Evolutionary conservation across 176 grass and related monocot genomes (phyloP), one percentile per base, ranked within the genome.

Genomic region (Oropetium thomaeum): DNA sequence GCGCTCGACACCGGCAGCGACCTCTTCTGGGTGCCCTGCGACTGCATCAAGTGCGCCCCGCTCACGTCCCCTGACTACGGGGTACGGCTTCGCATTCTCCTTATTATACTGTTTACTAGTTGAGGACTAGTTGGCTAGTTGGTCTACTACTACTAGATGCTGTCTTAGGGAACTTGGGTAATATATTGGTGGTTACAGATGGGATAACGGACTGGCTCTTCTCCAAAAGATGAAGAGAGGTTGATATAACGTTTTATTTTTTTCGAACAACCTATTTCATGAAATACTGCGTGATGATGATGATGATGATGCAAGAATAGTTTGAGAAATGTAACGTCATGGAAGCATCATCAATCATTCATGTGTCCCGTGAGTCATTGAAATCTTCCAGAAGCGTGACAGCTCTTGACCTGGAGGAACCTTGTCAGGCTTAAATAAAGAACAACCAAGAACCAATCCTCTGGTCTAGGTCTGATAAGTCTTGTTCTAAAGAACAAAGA

Each of bases 1-100:
- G 94, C 94, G 52, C 81, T 97, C 61, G 94, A 93, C 83, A 93
- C 94, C 58, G 94, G 94, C 62, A 97, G 94, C 76, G 88, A 91
- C 72, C 88, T 97, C 23, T 87, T 97, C 76, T 97, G 90, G 94
- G 90, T 97, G 66, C 94, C 94, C 64, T 97, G 94, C 69, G 78
- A 93, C 69, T 97, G 95, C 81, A 8, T 67, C 67, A 53, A 71
- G 44, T 99, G 96, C 73, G 89, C 91, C 0, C 83, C 87, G 0
- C 77, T 89, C 34, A 43, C 29, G 31, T 92, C 87, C 2, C 69
- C 79, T 0, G 38, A 12, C 17, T 87, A 93, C 73, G 74, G 70
- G 10, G 91, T 92, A 87, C 39, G 29, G 65, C 68, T 17, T 7
- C 48, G 62, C 6, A n/a, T 5, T 7, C 26, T 40, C 28, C 65